These are phyloP conservation scores for Leptodontidium sp. DNA, from an alignment of 2,329 filamentous ascomycete genomes.

Conservation along the genomic window DNA sequence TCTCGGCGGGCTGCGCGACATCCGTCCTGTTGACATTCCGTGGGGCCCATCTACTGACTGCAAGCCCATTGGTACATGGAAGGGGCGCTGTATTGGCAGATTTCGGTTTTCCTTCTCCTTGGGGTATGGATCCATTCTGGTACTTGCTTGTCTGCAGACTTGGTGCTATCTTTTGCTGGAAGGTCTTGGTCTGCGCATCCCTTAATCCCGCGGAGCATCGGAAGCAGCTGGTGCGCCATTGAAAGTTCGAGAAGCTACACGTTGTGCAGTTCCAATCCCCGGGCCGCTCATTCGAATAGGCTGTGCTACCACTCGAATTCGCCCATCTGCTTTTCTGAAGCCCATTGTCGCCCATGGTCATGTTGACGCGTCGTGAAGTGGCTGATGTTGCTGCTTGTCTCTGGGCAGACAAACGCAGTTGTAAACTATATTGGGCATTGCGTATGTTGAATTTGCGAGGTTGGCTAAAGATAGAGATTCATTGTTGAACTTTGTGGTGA, in stretches of 20 bases:
- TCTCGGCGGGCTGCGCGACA: constrained; percentile 15
- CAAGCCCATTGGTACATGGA: constrained; percentile 27
- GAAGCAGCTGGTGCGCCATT: constrained; percentile 31
- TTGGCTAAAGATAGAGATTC: background rate
- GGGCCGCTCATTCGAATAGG: constrained; percentile 12
- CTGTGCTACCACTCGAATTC: background rate
- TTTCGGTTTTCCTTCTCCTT: background rate
- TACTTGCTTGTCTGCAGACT: background rate
- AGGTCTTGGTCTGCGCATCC: constrained; percentile 49
- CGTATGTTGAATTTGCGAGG: background rate
- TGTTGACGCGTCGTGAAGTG: constrained; percentile 4
- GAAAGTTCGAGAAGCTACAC: constrained; percentile 36
- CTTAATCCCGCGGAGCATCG: constrained; percentile 55
- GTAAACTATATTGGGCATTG: constrained; percentile 5
- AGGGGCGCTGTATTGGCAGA: background rate
- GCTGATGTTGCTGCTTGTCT: constrained; percentile 23
- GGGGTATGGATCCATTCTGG: background rate
- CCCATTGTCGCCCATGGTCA: constrained; percentile 27
- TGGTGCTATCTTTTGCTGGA: background rate
- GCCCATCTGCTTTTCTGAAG: constrained; percentile 36
- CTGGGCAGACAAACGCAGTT: constrained; percentile 15
- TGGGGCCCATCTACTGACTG: constrained; percentile 43
- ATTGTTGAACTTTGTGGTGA: constrained; percentile 6
- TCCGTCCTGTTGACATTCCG: constrained; percentile 28
- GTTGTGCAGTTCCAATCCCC: constrained; percentile 37